These are phyloP conservation scores for Venturia oleaginea DNA, from an alignment of 2,329 filamentous ascomycete genomes.

Conservation along the genomic window DNA sequence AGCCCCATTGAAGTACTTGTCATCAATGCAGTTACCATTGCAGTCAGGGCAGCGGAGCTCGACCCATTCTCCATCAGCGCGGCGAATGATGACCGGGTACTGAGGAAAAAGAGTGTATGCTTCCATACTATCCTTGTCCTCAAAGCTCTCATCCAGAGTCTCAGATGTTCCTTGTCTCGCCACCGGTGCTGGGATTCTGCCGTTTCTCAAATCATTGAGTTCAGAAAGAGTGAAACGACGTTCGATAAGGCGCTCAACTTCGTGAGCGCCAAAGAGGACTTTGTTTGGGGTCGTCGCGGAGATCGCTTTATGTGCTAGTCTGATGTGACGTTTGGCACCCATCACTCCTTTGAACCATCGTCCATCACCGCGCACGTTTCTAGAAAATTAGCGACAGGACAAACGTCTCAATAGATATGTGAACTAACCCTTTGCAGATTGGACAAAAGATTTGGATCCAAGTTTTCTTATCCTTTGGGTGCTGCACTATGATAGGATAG, in stretches of 20 bases:
- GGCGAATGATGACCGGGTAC: neutral
- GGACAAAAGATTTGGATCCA: neutral
- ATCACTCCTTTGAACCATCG: neutral
- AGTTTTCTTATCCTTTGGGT: conserved; percentile 2
- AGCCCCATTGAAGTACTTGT: neutral
- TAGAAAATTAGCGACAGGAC: neutral
- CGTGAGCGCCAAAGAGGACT: neutral
- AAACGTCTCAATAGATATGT: neutral
- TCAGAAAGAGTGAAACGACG: neutral
- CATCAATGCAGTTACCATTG: neutral
- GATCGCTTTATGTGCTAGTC: neutral
- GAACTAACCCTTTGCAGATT: neutral
- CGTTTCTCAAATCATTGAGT: neutral
- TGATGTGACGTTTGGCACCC: conserved; percentile 1
- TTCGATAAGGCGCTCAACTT: conserved; percentile 1
- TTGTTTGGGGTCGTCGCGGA: neutral
- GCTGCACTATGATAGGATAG: conserved; percentile 1
- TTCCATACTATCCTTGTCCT: neutral
- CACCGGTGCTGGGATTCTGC: neutral
- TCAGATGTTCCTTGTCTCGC: neutral
- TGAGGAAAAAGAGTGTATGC: neutral
- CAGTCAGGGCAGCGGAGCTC: conserved; percentile 9
- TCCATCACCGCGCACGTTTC: conserved; percentile 2
- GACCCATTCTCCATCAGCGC: neutral
- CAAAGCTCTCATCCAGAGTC: neutral